phyloP scores from a whole-genome alignment of 495 filamentous ascomycete species.

The Penicillium herquei region DNA sequence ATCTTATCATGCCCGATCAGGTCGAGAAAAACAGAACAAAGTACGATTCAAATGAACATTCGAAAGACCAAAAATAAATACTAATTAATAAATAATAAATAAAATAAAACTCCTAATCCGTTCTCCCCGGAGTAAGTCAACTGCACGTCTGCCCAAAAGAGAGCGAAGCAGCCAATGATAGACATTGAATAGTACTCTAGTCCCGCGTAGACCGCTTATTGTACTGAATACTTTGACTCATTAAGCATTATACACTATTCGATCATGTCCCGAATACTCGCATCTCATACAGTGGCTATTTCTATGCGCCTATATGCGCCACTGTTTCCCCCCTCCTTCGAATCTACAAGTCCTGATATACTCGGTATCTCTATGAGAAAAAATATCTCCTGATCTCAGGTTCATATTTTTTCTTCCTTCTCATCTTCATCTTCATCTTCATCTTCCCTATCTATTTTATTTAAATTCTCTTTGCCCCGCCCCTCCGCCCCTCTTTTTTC shows the following conservation, averaged over 20 bases:
- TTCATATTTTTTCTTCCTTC: conserved; percentile 13
- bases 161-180: conserved; percentile 47
- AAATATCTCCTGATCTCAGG: no score
- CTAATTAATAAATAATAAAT: background rate
- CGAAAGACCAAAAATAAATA: conserved; percentile 10
- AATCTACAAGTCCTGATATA: conserved; percentile 3
- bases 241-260: background rate
- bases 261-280: no score
- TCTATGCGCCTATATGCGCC: background rate
- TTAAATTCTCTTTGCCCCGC: conserved; percentile 15
- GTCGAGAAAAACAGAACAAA: background rate
- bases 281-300: no score
- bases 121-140: conserved; percentile 28
- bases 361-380: no score
- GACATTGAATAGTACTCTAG: conserved; percentile 17
- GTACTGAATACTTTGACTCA: conserved; percentile 16
- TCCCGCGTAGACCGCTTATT: conserved; percentile 38
- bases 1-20: conserved; percentile 5
- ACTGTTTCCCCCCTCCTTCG: conserved; percentile 15
- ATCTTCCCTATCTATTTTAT: conserved; percentile 15
- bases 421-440: conserved; percentile 22
- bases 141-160: conserved; percentile 51
- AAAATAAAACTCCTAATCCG: conserved; percentile 3
- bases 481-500: conserved; percentile 13
- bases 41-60: conserved; percentile 5